Base-by-base conservation (phyloP, 805 yeast species). In the Hanseniaspora valbyensis region DNA sequence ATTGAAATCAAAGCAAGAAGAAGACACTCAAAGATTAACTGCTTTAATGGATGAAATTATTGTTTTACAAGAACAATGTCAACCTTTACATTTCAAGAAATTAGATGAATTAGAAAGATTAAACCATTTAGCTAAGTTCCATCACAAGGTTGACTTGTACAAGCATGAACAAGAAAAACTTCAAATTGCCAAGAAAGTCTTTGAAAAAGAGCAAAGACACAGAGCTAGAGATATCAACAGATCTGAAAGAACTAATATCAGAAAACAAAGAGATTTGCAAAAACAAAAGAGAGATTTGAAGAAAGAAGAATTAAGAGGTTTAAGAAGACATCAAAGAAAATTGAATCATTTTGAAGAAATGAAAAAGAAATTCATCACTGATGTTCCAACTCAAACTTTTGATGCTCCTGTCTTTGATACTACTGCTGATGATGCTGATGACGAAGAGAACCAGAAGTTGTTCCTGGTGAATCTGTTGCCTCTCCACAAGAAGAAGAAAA, bases 311-410 rank as follows among this genome's bases (percentile, higher is more conserved):
- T 21, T 45, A 13, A 45, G 50, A 45, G 41, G 39, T 21, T 29
- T 38, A 18, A 45, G 50, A 45, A 45, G 50, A 45, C 50, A 45
- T n/a, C 43, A 45, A 22, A 45, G 50, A 45, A 45, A 45, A 33
- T 16, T 45, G 21, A 39, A 29, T 2, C 43, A 39, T 24, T 45
- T 45, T 34, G 39, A 45, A 16, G 32, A 45, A 3, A 45, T 30
- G 50, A 45, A 45, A 33, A 45, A 45, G 28, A 38, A 45, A 33
- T 45, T 30, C 19, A 26, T 45, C 19, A 39, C 50, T 16, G 38
- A 24, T 24, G 50, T 45, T 29, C 44, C 42, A 26, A 33, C 42
- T 21, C 30, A 37, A 16, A 22, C 28, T 16, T 40, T 37, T 14
- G 36, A 32, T 6, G 25, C 34, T 19, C 40, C 37, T 25, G 36